Evolutionary conservation across 1,284 basidiomycete species (phyloP).

Genomic region (Microbotryum intermedium): DNA sequence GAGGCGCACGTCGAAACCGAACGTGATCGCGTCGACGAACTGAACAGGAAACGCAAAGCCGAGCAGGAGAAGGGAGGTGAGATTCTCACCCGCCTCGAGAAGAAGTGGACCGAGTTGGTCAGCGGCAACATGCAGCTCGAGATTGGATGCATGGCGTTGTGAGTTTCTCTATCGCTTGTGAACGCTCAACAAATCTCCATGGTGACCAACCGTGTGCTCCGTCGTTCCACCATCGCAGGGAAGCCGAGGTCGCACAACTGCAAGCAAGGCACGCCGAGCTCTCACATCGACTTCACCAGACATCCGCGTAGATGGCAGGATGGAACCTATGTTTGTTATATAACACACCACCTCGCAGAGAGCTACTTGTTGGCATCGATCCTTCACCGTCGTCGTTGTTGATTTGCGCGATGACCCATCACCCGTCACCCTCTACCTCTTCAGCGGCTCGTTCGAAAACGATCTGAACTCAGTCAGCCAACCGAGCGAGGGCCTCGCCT

Average conservation of each 20-base stretch:
- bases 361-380: neutral
- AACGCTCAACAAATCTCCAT: neutral
- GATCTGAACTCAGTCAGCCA: slow-evolving; percentile 11
- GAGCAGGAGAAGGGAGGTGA: slow-evolving; percentile 66
- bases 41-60: slow-evolving; percentile 81
- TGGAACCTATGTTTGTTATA: neutral
- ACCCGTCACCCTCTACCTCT: no score
- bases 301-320: neutral
- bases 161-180: neutral
- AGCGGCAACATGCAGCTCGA: slow-evolving; percentile 80
- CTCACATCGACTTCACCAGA: slow-evolving; percentile 10
- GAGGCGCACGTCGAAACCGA: slow-evolving; percentile 63
- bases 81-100: slow-evolving; percentile 68
- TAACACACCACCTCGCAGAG: no score
- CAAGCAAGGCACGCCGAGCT: slow-evolving; percentile 28
- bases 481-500: slow-evolving; percentile 41
- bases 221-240: neutral
- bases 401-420: no score
- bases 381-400: neutral
- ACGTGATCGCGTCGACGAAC: slow-evolving; percentile 64
- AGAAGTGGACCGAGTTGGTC: slow-evolving; percentile 78
- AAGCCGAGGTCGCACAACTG: slow-evolving; percentile 23
- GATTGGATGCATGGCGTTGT: slow-evolving; percentile 47
- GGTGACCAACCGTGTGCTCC: neutral
- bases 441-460: no score